Conservation (phyloP, 2,329 filamentous ascomycete genomes). For the Hypoxylon sp. region DNA sequence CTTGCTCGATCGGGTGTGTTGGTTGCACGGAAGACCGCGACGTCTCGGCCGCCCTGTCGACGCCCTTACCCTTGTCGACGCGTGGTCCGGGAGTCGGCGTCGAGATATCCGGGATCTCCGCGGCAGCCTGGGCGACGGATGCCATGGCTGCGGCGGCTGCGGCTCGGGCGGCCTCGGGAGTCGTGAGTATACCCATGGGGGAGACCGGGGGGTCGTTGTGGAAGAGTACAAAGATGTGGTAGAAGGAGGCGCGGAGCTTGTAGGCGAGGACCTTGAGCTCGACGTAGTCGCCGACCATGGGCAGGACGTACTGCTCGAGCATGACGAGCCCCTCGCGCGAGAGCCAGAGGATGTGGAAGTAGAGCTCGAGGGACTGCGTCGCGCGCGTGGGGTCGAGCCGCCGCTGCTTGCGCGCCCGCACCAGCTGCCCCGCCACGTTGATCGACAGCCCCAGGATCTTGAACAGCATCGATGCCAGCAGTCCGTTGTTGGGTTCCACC, state of each 20-base stretch:
- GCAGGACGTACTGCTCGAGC: constrained; percentile 86
- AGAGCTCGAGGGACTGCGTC: constrained; percentile 81
- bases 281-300: constrained; percentile 78
- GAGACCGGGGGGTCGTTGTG: constrained; percentile 87
- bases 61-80: constrained; percentile 58
- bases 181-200: constrained; percentile 56
- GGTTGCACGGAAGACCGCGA: constrained; percentile 57
- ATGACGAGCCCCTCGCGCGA: constrained; percentile 89
- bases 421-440: constrained; percentile 82
- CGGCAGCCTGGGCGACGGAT: not conserved
- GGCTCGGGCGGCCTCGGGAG: constrained; percentile 2
- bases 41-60: constrained; percentile 52
- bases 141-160: not conserved
- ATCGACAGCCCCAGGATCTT: constrained; percentile 91
- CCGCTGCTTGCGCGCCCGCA: constrained; percentile 82
- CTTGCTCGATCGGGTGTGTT: constrained; percentile 58
- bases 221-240: constrained; percentile 96
- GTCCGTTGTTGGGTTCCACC: constrained; percentile 78
- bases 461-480: constrained; percentile 84
- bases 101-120: constrained; percentile 24
- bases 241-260: constrained; percentile 92
- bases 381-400: constrained; percentile 80
- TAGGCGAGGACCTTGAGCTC: constrained; percentile 90
- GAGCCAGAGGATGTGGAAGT: constrained; percentile 92
- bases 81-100: constrained; percentile 27